Evolutionary conservation across 129 eudicot genomes (phyloP), one percentile per base, ranked within the genome.

Genomic region (sunflower (Helianthus annuus)): DNA sequence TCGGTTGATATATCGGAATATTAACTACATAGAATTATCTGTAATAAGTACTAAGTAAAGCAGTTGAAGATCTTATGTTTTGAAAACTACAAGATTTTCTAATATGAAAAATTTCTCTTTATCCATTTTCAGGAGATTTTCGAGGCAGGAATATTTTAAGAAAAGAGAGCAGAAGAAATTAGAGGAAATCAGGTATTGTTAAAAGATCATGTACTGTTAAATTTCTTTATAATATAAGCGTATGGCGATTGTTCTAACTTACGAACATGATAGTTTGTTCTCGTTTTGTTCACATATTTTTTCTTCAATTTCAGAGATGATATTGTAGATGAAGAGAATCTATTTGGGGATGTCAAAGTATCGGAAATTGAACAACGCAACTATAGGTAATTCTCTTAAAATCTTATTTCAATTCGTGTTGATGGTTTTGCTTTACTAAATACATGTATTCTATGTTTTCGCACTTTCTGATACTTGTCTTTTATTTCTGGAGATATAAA

Each of bases 121-220:
- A 19, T 19, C 22, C 22, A 19, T 19, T 19, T 19, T 19, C 22
- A 19, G 22, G 22, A 19, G 77, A 76, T 84, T 79, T 75, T 92
- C 98, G 46, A 83, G 98, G 83, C 98, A 89, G 66, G 96, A 92
- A 77, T 92, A 92, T 79, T 73, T 92, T 71, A 92, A 92, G 85
- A 89, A 89, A 81, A 87, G 98, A 80, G 96, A 92, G 85, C 85
- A 83, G 65, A 87, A 89, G 86, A 92, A 89, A 71, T 54, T 92
- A 48, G 95, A 92, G 19, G 96, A 92, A 76, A 84, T 92, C 72
- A 78, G 87, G 98, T 89, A 77, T 24, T 58, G 27, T 48, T 69
- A 40, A 60, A 72, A 55, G 36, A 13, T 44, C 42, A 44, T 12
- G 34, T 10, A 64, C 60, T 72, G 66, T 14, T 3, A 38, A 39